Conservation (phyloP, 2,329 filamentous ascomycete species). For the Bipolaris sorokiniana region DNA sequence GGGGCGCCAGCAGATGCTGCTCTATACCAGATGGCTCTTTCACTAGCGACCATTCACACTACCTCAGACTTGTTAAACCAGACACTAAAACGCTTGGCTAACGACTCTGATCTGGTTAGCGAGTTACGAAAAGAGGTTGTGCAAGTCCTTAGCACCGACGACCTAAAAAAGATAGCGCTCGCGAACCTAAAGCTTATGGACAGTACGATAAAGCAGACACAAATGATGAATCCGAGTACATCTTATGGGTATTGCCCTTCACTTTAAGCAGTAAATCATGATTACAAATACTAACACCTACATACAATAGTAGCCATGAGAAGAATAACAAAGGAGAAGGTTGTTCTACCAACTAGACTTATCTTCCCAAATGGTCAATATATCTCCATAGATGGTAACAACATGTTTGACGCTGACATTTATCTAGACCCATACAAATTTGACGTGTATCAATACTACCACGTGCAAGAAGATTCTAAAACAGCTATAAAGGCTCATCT, state of each 20-base stretch:
- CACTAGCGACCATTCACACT: background rate
- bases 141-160: background rate
- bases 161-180: background rate
- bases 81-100: background rate
- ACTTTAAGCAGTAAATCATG: background rate
- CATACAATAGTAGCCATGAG: background rate
- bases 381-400: background rate
- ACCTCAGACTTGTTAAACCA: background rate
- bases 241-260: background rate
- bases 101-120: background rate
- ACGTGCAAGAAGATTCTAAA: background rate
- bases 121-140: conserved; percentile 2
- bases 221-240: background rate
- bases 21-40: background rate
- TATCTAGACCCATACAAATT: background rate
- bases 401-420: background rate
- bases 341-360: background rate
- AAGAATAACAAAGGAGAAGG: background rate
- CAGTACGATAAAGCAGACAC: background rate
- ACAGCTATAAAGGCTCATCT: background rate
- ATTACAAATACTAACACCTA: background rate
- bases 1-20: background rate
- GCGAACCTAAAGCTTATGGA: background rate
- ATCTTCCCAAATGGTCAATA: background rate
- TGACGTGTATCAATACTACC: conserved; percentile 2